Evolutionary conservation across 352 stramenopile genomes (phyloP).

Genomic region (Pythium apleroticum): DNA sequence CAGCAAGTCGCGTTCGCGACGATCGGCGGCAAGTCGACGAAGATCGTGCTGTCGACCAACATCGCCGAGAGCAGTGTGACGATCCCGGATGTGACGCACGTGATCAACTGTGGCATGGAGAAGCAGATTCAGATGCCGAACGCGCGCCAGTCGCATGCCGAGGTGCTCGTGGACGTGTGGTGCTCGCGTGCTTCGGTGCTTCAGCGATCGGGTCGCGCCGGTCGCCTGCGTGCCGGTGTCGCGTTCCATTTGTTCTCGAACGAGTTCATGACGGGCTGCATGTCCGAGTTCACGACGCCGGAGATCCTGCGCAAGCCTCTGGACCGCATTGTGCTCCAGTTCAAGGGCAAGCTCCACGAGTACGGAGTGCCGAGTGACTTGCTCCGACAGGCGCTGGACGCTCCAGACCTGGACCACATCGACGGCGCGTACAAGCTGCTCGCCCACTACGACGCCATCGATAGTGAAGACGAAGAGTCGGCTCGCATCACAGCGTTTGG

Average conservation of each 20-base stretch:
- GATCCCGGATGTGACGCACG: constrained; percentile 92
- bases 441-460: constrained; percentile 65
- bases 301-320: constrained; percentile 83
- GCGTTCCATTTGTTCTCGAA: constrained; percentile 90
- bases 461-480: constrained; percentile 47
- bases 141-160: constrained; percentile 53
- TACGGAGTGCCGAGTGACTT: constrained; percentile 73
- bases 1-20: constrained; percentile 69
- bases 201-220: constrained; percentile 86
- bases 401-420: constrained; percentile 66
- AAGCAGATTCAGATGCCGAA: constrained; percentile 87
- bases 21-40: constrained; percentile 53
- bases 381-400: constrained; percentile 65
- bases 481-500: constrained; percentile 76
- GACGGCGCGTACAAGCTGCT: constrained; percentile 78
- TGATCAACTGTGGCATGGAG: constrained; percentile 85
- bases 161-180: constrained; percentile 87
- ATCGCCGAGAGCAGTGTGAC: constrained; percentile 97
- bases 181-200: constrained; percentile 92
- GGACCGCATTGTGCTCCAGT: constrained; percentile 73
- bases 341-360: constrained; percentile 71
- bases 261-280: constrained; percentile 61
- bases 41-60: constrained; percentile 96
- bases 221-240: constrained; percentile 90
- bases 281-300: constrained; percentile 79